Percentiles rank a stretch among this genome's conserved stretches.
Conservation (phyloP, 208 protist genomes). For the Crithidia sp. region DNA sequence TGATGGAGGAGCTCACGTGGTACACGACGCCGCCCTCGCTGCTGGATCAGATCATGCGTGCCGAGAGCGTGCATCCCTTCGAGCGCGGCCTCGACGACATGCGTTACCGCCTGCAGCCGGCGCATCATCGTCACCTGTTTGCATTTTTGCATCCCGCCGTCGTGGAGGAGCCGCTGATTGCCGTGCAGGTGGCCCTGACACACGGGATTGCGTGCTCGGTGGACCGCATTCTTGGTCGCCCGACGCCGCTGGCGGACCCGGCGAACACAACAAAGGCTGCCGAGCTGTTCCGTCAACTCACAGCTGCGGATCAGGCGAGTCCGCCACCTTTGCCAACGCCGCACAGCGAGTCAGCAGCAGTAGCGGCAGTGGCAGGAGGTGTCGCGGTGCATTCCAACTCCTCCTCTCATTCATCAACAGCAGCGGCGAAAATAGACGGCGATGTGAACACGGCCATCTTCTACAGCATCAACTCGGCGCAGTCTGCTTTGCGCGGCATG, state of each 20-base stretch:
- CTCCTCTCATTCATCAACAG: neutral
- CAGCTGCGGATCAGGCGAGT: neutral
- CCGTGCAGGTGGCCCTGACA: slow-evolving; percentile 84
- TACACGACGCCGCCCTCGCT: slow-evolving; percentile 63
- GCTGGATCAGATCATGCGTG: slow-evolving; percentile 78
- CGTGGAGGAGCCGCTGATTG: slow-evolving; percentile 83
- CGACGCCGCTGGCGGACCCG: slow-evolving; percentile 49
- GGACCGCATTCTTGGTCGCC: slow-evolving; percentile 60
- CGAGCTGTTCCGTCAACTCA: slow-evolving; percentile 21
- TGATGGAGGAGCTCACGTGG: slow-evolving; percentile 91
- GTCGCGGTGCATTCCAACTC: no score
- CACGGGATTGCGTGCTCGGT: slow-evolving; percentile 63
- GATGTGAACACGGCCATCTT: slow-evolving; percentile 85
- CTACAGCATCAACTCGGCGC: slow-evolving; percentile 88
- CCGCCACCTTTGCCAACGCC: no score
- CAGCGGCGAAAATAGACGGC: slow-evolving; percentile 19
- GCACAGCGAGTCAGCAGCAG: neutral
- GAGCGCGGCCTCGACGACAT: slow-evolving; percentile 59
- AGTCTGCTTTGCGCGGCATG: slow-evolving; percentile 77
- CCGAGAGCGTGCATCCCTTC: slow-evolving; percentile 83
- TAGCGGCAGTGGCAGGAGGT: neutral
- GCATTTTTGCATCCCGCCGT: slow-evolving; percentile 84
- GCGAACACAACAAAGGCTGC: slow-evolving; percentile 28
- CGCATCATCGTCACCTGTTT: slow-evolving; percentile 74
- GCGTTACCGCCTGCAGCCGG: slow-evolving; percentile 71